A percentile compares a stretch with the other conserved stretches of the same genome.
Evolutionary conservation across 2,329 filamentous ascomycete genomes (phyloP).

Genomic region (Claviceps purpurea): DNA sequence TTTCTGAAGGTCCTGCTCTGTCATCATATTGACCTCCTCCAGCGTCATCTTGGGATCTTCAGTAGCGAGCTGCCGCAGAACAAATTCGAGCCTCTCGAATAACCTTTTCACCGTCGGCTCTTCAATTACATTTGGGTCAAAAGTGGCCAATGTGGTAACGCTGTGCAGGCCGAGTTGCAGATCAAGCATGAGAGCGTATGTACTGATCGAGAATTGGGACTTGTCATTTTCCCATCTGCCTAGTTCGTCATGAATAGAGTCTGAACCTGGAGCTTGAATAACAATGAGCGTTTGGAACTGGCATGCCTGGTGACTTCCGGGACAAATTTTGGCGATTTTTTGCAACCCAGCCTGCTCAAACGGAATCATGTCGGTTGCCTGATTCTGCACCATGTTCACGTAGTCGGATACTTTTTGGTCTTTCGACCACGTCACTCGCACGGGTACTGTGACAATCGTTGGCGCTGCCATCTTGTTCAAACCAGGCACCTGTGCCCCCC

Average conservation of each 20-base stretch:
- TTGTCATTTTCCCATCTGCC: background rate
- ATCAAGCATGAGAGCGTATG: background rate
- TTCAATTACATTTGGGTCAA: background rate
- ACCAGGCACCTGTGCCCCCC: slow-evolving; percentile 12
- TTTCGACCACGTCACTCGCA: slow-evolving; percentile 23
- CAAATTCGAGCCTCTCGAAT: background rate
- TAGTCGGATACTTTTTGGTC: slow-evolving; percentile 3
- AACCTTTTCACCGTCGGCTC: background rate
- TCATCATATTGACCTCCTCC: background rate
- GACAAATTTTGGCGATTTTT: slow-evolving; percentile 10
- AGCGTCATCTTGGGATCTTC: background rate
- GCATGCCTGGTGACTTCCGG: slow-evolving; percentile 9
- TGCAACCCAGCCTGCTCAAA: slow-evolving; percentile 12
- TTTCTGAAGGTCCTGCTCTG: slow-evolving; percentile 24
- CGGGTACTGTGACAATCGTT: slow-evolving; percentile 28
- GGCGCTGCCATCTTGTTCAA: slow-evolving; percentile 13
- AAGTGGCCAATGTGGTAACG: background rate
- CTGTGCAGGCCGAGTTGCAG: no score
- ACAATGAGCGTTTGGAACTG: slow-evolving; percentile 17
- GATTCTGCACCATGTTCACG: slow-evolving; percentile 7
- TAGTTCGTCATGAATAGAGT: background rate
- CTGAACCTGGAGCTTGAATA: slow-evolving; percentile 4
- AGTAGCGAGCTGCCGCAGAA: background rate
- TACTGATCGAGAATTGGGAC: background rate
- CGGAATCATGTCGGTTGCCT: slow-evolving; percentile 8